Evolutionary conservation across 2,329 filamentous ascomycete genomes (phyloP), one percentile per base, ranked within the genome.

Genomic region (Thelonectria olida): DNA sequence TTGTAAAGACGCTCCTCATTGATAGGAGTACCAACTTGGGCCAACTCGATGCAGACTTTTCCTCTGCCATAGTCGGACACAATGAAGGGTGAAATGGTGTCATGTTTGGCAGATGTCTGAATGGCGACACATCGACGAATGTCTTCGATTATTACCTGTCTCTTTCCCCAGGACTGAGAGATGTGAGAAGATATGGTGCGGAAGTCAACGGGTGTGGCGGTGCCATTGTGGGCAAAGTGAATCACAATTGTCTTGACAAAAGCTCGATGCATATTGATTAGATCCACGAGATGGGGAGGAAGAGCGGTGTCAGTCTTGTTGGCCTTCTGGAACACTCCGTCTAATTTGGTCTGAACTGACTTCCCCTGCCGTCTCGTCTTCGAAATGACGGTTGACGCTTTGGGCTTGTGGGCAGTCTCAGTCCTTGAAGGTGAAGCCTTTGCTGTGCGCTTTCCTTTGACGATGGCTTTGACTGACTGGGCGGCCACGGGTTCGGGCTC

Each of bases 131-230:
- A 85, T 62, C 86, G 82, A 63, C 87, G 87, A 48, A 93, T 80
- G 69, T 94, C 91, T 39, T 88, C 85, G 0, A 85, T 77, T 0
- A 82, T 85, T 15, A 93, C 89, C 58, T 83, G 82, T 28, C 90
- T 84, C 78, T 91, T 92, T 61, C 90, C 89, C 91, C 91, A 94
- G 36, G 89, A 80, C 65, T 87, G 84, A 12, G 90, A 86, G 39
- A 92, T 81, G 58, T 88, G 83, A 9, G 87, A 87, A 31, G 85
- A 82, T 34, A 93, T 81, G 27, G 82, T 79, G 34, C 83, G 80
- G 44, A 93, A 75, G 69, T 92, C 89, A 22, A 88, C 85, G 0
- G 91, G 88, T 0, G 85, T 81, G 47, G 82, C 80, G 27, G 80
- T 78, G 61, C 89, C 88, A 74, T 90, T 87, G 76, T 94, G 90